Evolutionary conservation across 2,329 filamentous ascomycete species (phyloP).

Genomic region (Parafenestella ontariensis): DNA sequence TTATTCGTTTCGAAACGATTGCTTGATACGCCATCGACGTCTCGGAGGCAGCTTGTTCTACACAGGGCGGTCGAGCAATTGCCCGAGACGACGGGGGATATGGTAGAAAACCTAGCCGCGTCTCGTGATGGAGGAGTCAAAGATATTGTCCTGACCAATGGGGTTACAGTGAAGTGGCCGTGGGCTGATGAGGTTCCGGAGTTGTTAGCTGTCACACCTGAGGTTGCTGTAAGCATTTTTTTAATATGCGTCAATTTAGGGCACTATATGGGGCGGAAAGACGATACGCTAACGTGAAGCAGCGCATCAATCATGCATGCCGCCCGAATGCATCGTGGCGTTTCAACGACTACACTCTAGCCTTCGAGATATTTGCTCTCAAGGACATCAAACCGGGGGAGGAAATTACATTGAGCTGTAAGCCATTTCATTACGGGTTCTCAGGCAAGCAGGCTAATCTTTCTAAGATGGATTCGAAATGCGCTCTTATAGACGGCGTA

Average conservation of each 20-base stretch:
- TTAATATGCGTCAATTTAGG: neutral
- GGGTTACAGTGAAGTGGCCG: slow-evolving; percentile 27
- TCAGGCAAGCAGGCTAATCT: neutral
- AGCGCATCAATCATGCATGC: slow-evolving; percentile 47
- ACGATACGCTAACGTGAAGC: slow-evolving; percentile 3
- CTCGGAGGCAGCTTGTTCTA: slow-evolving; percentile 19
- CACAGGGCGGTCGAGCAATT: slow-evolving; percentile 31
- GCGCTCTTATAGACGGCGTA: slow-evolving; percentile 22
- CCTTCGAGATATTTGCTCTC: slow-evolving; percentile 37
- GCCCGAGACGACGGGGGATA: slow-evolving; percentile 22
- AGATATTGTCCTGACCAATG: slow-evolving; percentile 37
- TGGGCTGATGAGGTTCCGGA: slow-evolving; percentile 27
- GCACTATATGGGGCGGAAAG: neutral
- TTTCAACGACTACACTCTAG: slow-evolving; percentile 38
- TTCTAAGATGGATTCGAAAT: slow-evolving; percentile 35
- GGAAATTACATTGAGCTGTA: slow-evolving; percentile 43
- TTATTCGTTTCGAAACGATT: slow-evolving; percentile 27
- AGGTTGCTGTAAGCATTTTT: slow-evolving; percentile 37
- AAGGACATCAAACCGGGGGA: slow-evolving; percentile 35
- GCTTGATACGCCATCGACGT: slow-evolving; percentile 10
- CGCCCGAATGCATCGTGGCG: slow-evolving; percentile 44
- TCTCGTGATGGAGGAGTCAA: slow-evolving; percentile 16
- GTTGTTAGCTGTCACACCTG: slow-evolving; percentile 34
- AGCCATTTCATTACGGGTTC: neutral
- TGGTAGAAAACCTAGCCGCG: slow-evolving; percentile 24